These are phyloP conservation scores for Ustilago hordei DNA, from an alignment of 1,284 basidiomycete species.

Conservation along the genomic window DNA sequence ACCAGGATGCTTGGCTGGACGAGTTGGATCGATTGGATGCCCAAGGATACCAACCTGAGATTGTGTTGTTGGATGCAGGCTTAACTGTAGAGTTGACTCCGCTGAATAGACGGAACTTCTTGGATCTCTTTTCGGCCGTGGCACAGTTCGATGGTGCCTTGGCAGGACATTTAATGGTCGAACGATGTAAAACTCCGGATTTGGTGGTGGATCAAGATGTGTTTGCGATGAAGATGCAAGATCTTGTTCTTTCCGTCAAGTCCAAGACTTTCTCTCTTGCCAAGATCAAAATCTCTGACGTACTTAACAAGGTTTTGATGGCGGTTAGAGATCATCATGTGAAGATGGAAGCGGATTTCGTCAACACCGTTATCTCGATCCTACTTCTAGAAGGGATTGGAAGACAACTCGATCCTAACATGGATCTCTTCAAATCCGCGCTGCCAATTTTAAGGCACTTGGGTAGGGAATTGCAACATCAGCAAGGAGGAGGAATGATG, in stretches of 20 bases:
- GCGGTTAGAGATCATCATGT: constrained; percentile 94
- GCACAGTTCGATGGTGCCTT: constrained; percentile 97
- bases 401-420: constrained; percentile 86
- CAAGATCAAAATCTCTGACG: constrained; percentile 93
- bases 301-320: constrained; percentile 86
- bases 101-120: constrained; percentile 87
- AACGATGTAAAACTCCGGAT: constrained; percentile 91
- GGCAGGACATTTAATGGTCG: constrained; percentile 94
- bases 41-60: constrained; percentile 88
- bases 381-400: constrained; percentile 95
- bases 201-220: constrained; percentile 90
- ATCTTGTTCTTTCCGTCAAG: constrained; percentile 91
- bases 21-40: constrained; percentile 77
- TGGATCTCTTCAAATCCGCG: constrained; percentile 75
- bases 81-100: constrained; percentile 87
- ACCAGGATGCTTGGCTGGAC: constrained; percentile 77
- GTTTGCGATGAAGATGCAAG: constrained; percentile 97
- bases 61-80: constrained; percentile 96
- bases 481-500: constrained; percentile 34
- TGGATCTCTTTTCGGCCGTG: constrained; percentile 94
- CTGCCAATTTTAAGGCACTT: constrained; percentile 64
- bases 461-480: constrained; percentile 50
- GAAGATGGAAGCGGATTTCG: constrained; percentile 98
- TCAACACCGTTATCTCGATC: constrained; percentile 96
- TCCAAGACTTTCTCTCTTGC: constrained; percentile 95